Base-by-base conservation (phyloP, 495 filamentous ascomycete species). In the Hypomontagnella submonticulosa region DNA sequence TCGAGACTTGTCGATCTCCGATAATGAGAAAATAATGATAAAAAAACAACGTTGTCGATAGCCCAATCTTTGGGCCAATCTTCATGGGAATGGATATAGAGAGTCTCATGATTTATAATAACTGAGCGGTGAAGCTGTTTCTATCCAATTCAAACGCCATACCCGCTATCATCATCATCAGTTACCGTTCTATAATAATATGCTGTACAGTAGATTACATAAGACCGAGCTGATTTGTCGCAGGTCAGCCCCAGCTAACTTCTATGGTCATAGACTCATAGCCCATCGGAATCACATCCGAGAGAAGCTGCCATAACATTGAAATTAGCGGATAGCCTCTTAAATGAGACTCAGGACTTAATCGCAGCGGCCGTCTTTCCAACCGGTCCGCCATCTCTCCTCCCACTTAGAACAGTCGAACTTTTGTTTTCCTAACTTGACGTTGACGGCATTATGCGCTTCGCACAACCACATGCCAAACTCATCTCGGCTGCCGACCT, bases 361-460 rank as follows among this genome's bases (percentile, higher is more conserved):
- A 58, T 81, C 81, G 52, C 83, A 86, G 1, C 81, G 76, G 19
- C 94, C 94, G 84, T 97, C 93, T 79, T 89, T 91, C 91, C 92
- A 96, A 2, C 95, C 96, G 9, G 87, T 91, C 80, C 90, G 81
- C 95, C 95, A 98, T 76, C 95, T 84, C 83, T 98, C 93, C 77
- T 96, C 88, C 92, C 94, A 97, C 72, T 85, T 87, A 18, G 79
- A 79, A 78, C 95, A 98, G 83, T 99, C 92, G 83, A 99, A 99
- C 70, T 83, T 83, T 69, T 85, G 81, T 83, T 98, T 98, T 60
- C 95, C 95, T 63, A 98, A 73, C 79, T 97, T 97, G 48, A 84
- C 80, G 83, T 99, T 99, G 18, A 99, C 95, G 67, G 92, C 93
- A 81, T 99, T 99, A 83, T 99, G 95, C 69, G 95, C 95, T 76